Evolutionary conservation across 225 moss, liverwort and hornwort genomes (phyloP).

Genomic region (Neckera pumila): DNA sequence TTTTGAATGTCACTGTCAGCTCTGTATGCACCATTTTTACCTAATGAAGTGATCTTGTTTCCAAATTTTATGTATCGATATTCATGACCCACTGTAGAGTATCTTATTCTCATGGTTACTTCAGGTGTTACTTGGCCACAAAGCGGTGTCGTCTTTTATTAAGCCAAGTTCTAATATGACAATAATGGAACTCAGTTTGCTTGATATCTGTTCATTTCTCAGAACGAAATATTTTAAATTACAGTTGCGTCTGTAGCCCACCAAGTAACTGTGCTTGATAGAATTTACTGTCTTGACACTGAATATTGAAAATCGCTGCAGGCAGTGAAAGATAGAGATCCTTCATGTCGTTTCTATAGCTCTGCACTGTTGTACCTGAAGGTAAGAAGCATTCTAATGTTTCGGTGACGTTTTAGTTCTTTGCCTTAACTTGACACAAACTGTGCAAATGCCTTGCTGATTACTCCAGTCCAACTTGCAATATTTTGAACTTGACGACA

Average conservation of each 20-base stretch:
- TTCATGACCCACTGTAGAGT: background rate
- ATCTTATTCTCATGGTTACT: background rate
- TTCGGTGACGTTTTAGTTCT: background rate
- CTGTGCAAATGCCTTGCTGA: background rate
- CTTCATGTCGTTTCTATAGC: slow-evolving; percentile 81
- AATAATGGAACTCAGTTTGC: background rate
- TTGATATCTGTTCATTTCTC: background rate
- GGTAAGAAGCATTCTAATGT: slow-evolving; percentile 14
- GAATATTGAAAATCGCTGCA: slow-evolving; percentile 15
- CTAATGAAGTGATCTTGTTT: background rate
- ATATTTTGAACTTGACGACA: background rate
- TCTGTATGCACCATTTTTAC: background rate
- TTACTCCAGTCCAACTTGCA: background rate
- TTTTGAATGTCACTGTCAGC: background rate
- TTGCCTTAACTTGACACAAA: background rate
- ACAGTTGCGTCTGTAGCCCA: background rate
- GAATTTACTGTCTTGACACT: background rate
- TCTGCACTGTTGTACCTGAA: slow-evolving; percentile 79
- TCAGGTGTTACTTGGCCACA: background rate
- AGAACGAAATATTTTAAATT: background rate
- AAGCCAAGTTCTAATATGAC: background rate
- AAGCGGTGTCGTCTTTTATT: background rate
- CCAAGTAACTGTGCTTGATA: background rate
- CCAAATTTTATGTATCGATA: background rate
- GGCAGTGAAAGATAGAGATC: slow-evolving; percentile 96